Evolutionary conservation across 1,284 basidiomycete genomes (phyloP).

Genomic region (Trichosporon sp.): DNA sequence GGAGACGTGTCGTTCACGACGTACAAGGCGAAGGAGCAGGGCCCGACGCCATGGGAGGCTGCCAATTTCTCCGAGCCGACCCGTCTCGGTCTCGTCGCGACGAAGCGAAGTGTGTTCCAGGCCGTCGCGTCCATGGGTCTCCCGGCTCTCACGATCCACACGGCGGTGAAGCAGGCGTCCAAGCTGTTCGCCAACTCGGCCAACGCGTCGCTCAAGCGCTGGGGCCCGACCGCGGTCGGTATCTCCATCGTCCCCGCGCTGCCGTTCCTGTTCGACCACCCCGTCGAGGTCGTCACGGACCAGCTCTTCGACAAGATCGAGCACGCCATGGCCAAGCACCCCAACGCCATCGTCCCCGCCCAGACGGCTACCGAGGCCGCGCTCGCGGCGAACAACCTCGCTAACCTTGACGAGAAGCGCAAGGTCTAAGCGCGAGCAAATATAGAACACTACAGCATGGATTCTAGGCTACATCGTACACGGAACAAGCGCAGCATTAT

Average conservation of each 20-base stretch:
- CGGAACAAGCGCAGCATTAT: neutral
- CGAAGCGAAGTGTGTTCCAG: constrained; percentile 80
- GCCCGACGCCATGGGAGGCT: constrained; percentile 72
- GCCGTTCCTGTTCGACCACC: constrained; percentile 81
- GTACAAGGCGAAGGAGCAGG: constrained; percentile 76
- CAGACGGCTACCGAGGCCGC: constrained; percentile 3
- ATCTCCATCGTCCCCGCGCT: constrained; percentile 73
- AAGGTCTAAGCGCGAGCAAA: neutral
- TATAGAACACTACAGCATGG: neutral
- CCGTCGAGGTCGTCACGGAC: constrained; percentile 61
- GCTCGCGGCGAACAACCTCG: neutral
- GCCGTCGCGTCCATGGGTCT: constrained; percentile 63
- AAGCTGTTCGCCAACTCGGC: constrained; percentile 43
- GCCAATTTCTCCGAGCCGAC: constrained; percentile 75
- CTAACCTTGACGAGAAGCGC: neutral
- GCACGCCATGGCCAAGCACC: constrained; percentile 43
- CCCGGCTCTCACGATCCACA: constrained; percentile 69
- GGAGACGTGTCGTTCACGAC: constrained; percentile 91
- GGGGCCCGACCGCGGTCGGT: constrained; percentile 71
- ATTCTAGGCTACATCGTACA: neutral
- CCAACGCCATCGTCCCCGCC: neutral
- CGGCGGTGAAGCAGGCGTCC: constrained; percentile 75
- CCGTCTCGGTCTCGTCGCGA: constrained; percentile 69
- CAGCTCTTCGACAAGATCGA: constrained; percentile 60
- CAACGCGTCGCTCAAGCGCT: constrained; percentile 64